Evolutionary conservation across 805 yeast genomes (phyloP), one percentile per base, ranked within the genome.

Genomic region (Pichia heedii): DNA sequence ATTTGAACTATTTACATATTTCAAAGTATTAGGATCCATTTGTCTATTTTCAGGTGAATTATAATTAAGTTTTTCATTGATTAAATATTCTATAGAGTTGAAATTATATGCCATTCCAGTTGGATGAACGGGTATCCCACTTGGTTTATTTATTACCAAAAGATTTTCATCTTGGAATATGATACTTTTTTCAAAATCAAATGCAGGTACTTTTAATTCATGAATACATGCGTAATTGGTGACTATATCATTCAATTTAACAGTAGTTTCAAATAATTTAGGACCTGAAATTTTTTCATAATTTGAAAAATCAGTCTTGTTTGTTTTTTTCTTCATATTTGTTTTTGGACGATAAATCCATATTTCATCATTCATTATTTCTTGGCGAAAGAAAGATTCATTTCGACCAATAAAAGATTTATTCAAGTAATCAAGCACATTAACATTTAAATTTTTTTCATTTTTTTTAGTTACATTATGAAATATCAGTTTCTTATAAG

Each of bases 61-160:
- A n/a, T n/a, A n/a, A n/a, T n/a, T n/a, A n/a, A n/a, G n/a, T n/a
- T n/a, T 16, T 16, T 18, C n/a, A 39, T 66, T 60, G 29, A 73
- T 36, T 3, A 73, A 64, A 52, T 70, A 75, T 10, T 66, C 61
- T 19, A 75, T 48, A 1, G 72, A 58, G 54, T 75, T 75, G 49
- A 63, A 61, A 29, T 55, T 47, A 50, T 68, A 73, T 33, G 61
- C 32, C 33, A 34, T 67, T 8, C 72, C 69, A 0, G 73, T 63
- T 0, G 81, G 77, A 50, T 75, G 81, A 1, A 76, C 73, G 1
- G 80, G 78, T 2, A 74, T 57, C 0, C 80, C 81, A 0, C 68
- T 58, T 0, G 79, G 79, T 47, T 75, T 75, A 49, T 71, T 60
- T 2, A 74, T 67, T 22, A 75, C 77, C 15, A 73, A 22, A 0